Evolutionary conservation across 192 early-diverging fungal species (phyloP), one percentile per base, ranked within the genome.

Genomic region (Coemansia sp.): DNA sequence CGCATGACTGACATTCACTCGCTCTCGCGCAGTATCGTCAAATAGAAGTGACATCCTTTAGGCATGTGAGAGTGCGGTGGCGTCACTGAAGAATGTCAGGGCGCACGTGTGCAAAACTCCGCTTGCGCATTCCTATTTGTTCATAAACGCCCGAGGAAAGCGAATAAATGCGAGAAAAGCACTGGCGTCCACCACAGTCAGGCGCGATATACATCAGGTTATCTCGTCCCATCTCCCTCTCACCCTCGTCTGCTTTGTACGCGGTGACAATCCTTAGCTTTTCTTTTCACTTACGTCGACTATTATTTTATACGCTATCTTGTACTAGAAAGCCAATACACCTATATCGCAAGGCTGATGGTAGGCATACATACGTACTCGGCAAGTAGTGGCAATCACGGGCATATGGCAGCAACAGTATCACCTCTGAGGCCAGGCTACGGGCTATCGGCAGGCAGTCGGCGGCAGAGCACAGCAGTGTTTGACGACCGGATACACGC

Each of bases 401-500:
- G 1, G 16, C 57, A 15, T 18, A 60, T 60, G 57, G 33, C 57
- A 18, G 57, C 16, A 16, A 31, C 22, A 57, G 15, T 18, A 60
- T 31, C 38, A 41, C 22, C n/a, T 41, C 34, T 20, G 20, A 20
- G 61, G 33, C 39, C 61, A 27, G 39, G 36, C 36, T 62, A 62
- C 61, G 61, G 61, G 61, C 38, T 62, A 18, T 38, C 61, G 6
- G 36, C 61, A 40, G 61, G 34, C 10, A 41, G n/a, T 34, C 61
- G 61, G 12, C 61, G 61, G 61, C 38, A 22, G 34, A 41, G 36
- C 61, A 39, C n/a, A 38, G 71, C 74, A 8, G 44, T 65, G 43
- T 84, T 84, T 63, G 61, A 52, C 40, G 77, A 77, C 74, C 77
- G 81, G 38, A 73, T 84, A 50, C 71, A 79, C 12, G 81, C 81